Conservation (phyloP, 305 asterid genomes). For the Fraxinus angustifolia region DNA sequence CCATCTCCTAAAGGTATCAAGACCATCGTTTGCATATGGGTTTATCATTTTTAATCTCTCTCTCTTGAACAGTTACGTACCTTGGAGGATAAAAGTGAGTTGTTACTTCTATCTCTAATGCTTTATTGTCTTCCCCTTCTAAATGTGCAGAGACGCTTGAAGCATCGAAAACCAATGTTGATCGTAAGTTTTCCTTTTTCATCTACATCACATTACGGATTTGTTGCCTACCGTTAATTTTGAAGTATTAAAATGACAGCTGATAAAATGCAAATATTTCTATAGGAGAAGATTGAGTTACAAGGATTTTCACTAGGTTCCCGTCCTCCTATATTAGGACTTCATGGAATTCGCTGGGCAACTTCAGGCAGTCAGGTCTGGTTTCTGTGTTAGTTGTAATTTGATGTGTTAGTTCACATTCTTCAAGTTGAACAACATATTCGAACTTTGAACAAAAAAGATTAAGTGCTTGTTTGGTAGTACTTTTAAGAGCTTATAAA, state of each 20-base stretch:
- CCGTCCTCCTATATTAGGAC: constrained; percentile 80
- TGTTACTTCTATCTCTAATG: background rate
- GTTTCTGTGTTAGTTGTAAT: constrained; percentile 19
- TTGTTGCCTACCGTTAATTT: background rate
- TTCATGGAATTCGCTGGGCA: constrained; percentile 80
- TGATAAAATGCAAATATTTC: constrained; percentile 13
- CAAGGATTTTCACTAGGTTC: constrained; percentile 88
- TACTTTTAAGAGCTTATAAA: background rate
- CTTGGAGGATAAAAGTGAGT: background rate
- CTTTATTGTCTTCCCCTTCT: constrained; percentile 25
- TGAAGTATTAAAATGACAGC: background rate
- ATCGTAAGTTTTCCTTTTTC: constrained; percentile 59
- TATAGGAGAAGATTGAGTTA: constrained; percentile 83
- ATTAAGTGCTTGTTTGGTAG: background rate
- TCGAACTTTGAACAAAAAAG: background rate
- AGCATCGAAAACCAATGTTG: constrained; percentile 71
- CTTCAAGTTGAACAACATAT: background rate
- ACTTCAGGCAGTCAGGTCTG: constrained; percentile 89
- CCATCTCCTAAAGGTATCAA: background rate
- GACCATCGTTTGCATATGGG: background rate
- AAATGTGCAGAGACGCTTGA: constrained; percentile 77
- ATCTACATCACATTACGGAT: background rate
- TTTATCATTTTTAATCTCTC: background rate
- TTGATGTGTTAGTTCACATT: background rate
- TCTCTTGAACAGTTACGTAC: background rate